phyloP scores from a whole-genome alignment of 768 basidiomycete genomes.

The Clavulina sp. region DNA sequence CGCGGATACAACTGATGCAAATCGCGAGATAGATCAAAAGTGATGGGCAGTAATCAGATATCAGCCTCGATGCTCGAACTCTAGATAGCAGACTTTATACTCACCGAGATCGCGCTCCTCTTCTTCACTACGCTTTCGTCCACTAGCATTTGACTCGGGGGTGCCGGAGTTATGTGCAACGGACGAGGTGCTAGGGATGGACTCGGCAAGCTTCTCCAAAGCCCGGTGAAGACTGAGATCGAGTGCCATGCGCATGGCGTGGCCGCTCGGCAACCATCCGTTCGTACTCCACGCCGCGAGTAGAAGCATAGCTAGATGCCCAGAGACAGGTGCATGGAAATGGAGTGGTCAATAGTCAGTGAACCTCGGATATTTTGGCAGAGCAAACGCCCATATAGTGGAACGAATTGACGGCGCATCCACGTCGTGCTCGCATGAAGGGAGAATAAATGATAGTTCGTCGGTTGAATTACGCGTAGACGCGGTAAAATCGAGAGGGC shows the following conservation, averaged over 20 bases:
- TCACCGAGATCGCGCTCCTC: constrained; percentile 69
- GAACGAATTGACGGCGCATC: too few relatives aligned
- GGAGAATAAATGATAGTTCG: background rate
- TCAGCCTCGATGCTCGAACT: constrained; percentile 7
- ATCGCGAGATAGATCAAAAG: constrained; percentile 4
- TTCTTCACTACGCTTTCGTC: constrained; percentile 42
- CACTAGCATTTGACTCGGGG: background rate
- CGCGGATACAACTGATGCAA: constrained; percentile 58
- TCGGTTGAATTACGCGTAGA: background rate
- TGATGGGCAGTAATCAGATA: constrained; percentile 1
- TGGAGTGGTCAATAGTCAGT: too few relatives aligned
- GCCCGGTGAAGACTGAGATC: constrained; percentile 89
- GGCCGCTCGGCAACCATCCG: constrained; percentile 88
- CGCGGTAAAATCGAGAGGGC: too few relatives aligned
- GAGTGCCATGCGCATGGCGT: constrained; percentile 90
- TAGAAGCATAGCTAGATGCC: constrained; percentile 59
- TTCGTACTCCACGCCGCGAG: constrained; percentile 89
- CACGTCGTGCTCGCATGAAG: too few relatives aligned
- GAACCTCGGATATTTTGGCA: too few relatives aligned
- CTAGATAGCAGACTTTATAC: constrained; percentile 10
- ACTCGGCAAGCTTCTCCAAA: constrained; percentile 75
- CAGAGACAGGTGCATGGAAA: background rate
- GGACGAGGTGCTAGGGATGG: constrained; percentile 21
- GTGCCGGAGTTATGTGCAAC: constrained; percentile 29
- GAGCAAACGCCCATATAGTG: too few relatives aligned